A percentile compares a stretch with the other conserved stretches of the same genome.
These are phyloP conservation scores for Saxispiralis lemnorum DNA, from an alignment of 495 filamentous ascomycete species.

Conservation along the genomic window DNA sequence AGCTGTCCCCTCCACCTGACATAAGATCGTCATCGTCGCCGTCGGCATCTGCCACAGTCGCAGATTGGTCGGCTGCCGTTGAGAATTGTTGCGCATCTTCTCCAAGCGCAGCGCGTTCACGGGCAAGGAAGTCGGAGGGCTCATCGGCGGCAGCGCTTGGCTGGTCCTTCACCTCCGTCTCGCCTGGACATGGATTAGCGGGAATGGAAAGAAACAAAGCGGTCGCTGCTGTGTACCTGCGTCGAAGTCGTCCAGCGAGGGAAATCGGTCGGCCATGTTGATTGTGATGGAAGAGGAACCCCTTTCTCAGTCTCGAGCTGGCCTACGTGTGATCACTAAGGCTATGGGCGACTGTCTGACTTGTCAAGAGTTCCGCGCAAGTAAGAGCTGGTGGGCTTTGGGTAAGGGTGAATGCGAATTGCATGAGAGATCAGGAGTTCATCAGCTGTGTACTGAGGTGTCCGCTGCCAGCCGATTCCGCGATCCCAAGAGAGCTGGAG, in stretches of 20 bases:
- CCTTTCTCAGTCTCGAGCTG: too few relatives aligned
- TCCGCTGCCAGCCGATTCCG: too few relatives aligned
- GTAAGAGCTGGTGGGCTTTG: too few relatives aligned
- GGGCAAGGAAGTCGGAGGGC: slow-evolving; percentile 65
- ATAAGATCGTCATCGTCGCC: slow-evolving; percentile 57
- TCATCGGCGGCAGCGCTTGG: slow-evolving; percentile 27
- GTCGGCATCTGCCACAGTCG: slow-evolving; percentile 36
- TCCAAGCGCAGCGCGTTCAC: slow-evolving; percentile 73
- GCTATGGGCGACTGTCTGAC: too few relatives aligned
- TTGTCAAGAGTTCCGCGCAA: too few relatives aligned
- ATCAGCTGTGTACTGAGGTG: too few relatives aligned
- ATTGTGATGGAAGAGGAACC: not conserved
- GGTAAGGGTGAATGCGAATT: too few relatives aligned
- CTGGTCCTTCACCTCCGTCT: slow-evolving; percentile 34
- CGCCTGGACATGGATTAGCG: slow-evolving; percentile 28
- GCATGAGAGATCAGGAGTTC: too few relatives aligned
- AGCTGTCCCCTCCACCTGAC: slow-evolving; percentile 35
- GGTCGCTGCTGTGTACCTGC: slow-evolving; percentile 38
- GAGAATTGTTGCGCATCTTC: slow-evolving; percentile 87
- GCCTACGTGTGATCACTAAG: too few relatives aligned
- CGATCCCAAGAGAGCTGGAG: too few relatives aligned
- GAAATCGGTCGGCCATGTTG: slow-evolving; percentile 86
- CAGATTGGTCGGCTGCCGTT: slow-evolving; percentile 52
- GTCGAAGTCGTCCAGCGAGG: slow-evolving; percentile 89
- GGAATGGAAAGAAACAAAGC: not conserved